Evolutionary conservation across 1,139 yeast genomes (phyloP).

Genomic region (Chernovozyma sophiae-reginae): DNA sequence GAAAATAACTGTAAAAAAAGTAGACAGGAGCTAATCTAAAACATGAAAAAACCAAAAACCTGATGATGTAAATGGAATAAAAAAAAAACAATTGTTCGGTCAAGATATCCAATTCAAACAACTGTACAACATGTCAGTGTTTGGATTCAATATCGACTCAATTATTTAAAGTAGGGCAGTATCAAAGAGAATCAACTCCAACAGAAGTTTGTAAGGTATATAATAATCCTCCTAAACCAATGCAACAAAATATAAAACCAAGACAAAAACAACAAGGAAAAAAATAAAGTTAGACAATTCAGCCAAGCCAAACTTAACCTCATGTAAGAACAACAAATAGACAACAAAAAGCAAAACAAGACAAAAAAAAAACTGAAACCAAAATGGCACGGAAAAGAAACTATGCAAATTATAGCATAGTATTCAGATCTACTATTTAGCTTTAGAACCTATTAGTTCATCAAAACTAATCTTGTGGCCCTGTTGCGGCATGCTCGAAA

Average conservation of each 20-base stretch:
- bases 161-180: too few relatives aligned
- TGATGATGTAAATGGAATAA: conserved; percentile 1
- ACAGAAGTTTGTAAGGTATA: too few relatives aligned
- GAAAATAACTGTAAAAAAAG: conserved; percentile 2
- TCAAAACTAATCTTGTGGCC: conserved; percentile 42
- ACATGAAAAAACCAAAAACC: conserved; percentile 3
- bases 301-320: too few relatives aligned
- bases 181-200: too few relatives aligned
- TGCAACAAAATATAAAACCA: too few relatives aligned
- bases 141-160: too few relatives aligned
- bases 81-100: conserved; percentile 2
- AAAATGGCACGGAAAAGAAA: conserved; percentile 3
- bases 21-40: conserved; percentile 3
- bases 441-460: conserved; percentile 36
- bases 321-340: too few relatives aligned
- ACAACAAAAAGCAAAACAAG: neutral
- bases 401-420: neutral
- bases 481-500: too few relatives aligned
- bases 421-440: too few relatives aligned
- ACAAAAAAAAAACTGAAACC: conserved; percentile 1
- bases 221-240: neutral
- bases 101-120: neutral
- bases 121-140: too few relatives aligned
- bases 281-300: too few relatives aligned
- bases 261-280: too few relatives aligned